phyloP scores from a whole-genome alignment of 2,329 filamentous ascomycete species.

The Chrysoporthe puriensis region DNA sequence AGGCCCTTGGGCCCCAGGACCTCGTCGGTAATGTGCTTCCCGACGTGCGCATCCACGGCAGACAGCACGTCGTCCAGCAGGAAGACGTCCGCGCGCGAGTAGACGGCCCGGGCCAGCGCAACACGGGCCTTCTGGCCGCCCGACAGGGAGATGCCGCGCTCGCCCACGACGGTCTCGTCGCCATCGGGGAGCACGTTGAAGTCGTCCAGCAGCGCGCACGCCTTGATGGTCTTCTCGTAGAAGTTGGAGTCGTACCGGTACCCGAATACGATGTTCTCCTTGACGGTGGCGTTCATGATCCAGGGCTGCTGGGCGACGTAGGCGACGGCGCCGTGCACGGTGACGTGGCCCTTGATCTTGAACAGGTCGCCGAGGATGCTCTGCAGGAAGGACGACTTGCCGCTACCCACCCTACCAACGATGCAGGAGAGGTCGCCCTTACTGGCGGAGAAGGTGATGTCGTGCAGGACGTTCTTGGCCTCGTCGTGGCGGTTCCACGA shows the following conservation, averaged over 20 bases:
- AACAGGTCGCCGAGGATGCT: slow-evolving; percentile 88
- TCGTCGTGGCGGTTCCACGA: slow-evolving; percentile 89
- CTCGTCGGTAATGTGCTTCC: slow-evolving; percentile 90
- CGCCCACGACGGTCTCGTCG: slow-evolving; percentile 94
- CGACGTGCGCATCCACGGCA: slow-evolving; percentile 97
- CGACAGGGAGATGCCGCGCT: slow-evolving; percentile 93
- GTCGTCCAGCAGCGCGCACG: slow-evolving; percentile 88
- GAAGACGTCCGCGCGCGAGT: slow-evolving; percentile 95
- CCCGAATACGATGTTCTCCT: slow-evolving; percentile 96
- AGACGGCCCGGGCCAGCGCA: slow-evolving; percentile 90
- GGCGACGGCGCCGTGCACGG: slow-evolving; percentile 79
- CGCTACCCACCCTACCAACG: slow-evolving; percentile 90
- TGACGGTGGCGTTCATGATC: slow-evolving; percentile 97
- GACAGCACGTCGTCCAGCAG: slow-evolving; percentile 92
- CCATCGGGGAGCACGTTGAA: slow-evolving; percentile 92
- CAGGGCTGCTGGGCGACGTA: slow-evolving; percentile 93
- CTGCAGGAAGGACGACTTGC: slow-evolving; percentile 92
- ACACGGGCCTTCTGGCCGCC: slow-evolving; percentile 95
- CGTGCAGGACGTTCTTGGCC: slow-evolving; percentile 67
- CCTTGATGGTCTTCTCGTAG: slow-evolving; percentile 89
- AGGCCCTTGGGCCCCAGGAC: slow-evolving; percentile 87
- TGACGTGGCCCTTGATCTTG: slow-evolving; percentile 83
- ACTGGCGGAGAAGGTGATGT: slow-evolving; percentile 85
- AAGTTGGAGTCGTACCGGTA: slow-evolving; percentile 92
- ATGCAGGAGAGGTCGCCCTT: slow-evolving; percentile 94